These are phyloP conservation scores for Paramyrothecium sp. DNA, from an alignment of 2,329 filamentous ascomycete species.

Conservation along the genomic window DNA sequence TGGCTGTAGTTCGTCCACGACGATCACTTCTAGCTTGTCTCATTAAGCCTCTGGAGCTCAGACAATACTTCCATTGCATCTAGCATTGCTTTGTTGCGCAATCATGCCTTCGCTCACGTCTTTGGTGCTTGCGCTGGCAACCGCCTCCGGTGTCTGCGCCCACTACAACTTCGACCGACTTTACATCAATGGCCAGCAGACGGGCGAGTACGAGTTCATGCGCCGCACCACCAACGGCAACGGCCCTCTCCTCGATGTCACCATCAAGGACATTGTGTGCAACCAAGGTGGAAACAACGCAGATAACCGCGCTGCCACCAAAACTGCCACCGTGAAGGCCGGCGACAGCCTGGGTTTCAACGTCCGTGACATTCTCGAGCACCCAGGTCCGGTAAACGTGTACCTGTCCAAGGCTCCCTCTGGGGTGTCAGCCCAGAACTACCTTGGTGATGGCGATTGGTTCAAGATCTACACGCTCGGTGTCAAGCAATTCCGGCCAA, in stretches of 20 bases:
- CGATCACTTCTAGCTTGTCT: neutral
- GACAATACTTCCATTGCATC: neutral
- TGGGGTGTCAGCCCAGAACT: neutral
- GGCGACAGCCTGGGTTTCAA: neutral
- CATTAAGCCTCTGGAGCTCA: neutral
- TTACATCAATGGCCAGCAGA: neutral
- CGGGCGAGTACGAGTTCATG: constrained; percentile 1
- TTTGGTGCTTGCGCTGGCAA: neutral
- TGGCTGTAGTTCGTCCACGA: neutral
- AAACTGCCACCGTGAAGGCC: neutral
- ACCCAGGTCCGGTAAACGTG: neutral
- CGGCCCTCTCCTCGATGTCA: neutral
- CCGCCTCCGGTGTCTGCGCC: neutral
- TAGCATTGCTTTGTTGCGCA: neutral
- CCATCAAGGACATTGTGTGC: neutral
- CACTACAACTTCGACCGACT: constrained; percentile 1
- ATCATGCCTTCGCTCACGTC: neutral
- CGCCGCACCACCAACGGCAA: neutral
- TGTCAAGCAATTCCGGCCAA: neutral
- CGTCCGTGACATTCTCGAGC: neutral
- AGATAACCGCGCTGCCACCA: neutral
- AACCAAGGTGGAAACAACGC: neutral
- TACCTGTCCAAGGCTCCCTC: neutral
- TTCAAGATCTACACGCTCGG: neutral
- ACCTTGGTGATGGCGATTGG: neutral